phyloP scores from a whole-genome alignment of 2,329 filamentous ascomycete genomes.

The Metarhizium anisopliae region DNA sequence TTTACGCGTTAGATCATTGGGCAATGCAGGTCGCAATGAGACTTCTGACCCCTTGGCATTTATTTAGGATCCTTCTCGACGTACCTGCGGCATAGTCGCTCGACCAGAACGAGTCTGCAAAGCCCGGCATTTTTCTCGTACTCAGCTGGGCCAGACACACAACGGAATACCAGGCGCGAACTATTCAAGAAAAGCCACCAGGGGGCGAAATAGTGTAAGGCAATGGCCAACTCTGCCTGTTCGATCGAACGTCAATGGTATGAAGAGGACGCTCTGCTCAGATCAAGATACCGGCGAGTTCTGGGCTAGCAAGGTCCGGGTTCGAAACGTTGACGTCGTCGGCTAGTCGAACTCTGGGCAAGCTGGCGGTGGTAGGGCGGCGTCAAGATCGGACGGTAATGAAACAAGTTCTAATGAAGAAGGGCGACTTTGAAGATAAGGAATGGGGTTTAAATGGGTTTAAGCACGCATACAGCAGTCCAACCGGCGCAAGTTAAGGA shows the following conservation, averaged over 20 bases:
- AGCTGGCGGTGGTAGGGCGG: neutral
- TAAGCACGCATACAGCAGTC: neutral
- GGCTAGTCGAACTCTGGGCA: neutral
- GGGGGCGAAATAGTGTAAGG: neutral
- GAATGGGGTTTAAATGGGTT: neutral
- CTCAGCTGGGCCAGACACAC: slow-evolving; percentile 3
- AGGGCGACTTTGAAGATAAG: neutral
- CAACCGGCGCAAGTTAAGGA: neutral
- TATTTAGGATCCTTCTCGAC: slow-evolving; percentile 13
- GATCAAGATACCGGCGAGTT: neutral
- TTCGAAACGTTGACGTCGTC: neutral
- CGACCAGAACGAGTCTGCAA: slow-evolving; percentile 97
- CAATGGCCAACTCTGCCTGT: neutral
- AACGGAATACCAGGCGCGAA: neutral
- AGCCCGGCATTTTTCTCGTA: slow-evolving; percentile 62
- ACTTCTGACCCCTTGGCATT: no score
- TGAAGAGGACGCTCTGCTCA: neutral
- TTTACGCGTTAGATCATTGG: neutral
- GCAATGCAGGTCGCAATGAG: neutral
- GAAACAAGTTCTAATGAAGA: neutral
- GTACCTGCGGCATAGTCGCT: slow-evolving; percentile 89
- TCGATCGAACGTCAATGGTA: neutral
- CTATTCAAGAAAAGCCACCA: neutral
- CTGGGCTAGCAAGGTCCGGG: neutral
- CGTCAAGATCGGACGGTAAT: neutral